Evolutionary conservation across 2,329 filamentous ascomycete species (phyloP).

Genomic region (Sporothrix brasiliensis): DNA sequence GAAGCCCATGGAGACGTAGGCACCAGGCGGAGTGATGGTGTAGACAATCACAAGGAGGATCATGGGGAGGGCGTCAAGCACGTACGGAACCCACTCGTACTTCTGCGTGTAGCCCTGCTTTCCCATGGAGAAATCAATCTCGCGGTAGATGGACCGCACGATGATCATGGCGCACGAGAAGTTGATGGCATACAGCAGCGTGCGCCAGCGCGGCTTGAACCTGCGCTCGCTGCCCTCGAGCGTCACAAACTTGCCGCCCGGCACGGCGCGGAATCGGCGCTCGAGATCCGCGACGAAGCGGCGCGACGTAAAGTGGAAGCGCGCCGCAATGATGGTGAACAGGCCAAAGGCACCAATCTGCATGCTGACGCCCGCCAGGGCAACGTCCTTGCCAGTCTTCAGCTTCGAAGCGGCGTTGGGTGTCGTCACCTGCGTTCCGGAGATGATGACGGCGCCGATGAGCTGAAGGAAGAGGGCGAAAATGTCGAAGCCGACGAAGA

Average conservation of each 20-base stretch:
- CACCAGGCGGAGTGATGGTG: slow-evolving; percentile 41
- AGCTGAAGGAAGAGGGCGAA: slow-evolving; percentile 47
- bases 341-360: slow-evolving; percentile 53
- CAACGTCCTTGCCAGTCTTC: slow-evolving; percentile 45
- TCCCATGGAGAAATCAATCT: slow-evolving; percentile 41
- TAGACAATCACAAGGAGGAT: slow-evolving; percentile 39
- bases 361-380: slow-evolving; percentile 47
- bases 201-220: slow-evolving; percentile 44
- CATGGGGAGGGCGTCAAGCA: slow-evolving; percentile 44
- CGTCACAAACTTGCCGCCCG: slow-evolving; percentile 43
- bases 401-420: slow-evolving; percentile 41
- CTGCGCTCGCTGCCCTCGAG: slow-evolving; percentile 36
- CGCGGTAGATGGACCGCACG: slow-evolving; percentile 42
- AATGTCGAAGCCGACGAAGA: slow-evolving; percentile 49
- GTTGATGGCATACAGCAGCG: slow-evolving; percentile 44
- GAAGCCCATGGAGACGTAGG: slow-evolving; percentile 43
- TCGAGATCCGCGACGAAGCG: slow-evolving; percentile 42
- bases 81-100: slow-evolving; percentile 41
- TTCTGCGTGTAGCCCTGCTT: slow-evolving; percentile 36
- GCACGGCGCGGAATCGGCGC: slow-evolving; percentile 39
- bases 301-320: slow-evolving; percentile 52
- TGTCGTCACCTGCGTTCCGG: slow-evolving; percentile 43
- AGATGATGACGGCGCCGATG: slow-evolving; percentile 47
- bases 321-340: slow-evolving; percentile 50
- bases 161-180: slow-evolving; percentile 41